These are phyloP conservation scores for Pestalotiopsis sp. DNA, from an alignment of 2,329 filamentous ascomycete species.

Conservation along the genomic window DNA sequence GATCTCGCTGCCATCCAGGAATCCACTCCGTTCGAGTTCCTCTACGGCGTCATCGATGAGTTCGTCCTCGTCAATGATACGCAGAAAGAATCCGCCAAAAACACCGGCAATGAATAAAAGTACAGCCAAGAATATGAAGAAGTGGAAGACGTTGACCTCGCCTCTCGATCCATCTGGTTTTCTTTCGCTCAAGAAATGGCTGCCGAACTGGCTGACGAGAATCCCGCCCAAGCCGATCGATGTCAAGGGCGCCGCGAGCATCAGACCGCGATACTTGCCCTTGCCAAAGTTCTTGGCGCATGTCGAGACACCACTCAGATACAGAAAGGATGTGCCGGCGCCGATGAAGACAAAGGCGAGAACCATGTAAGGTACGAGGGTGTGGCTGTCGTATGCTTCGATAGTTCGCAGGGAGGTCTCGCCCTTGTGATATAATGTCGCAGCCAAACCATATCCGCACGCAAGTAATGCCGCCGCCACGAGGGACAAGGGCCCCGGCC, in stretches of 20 bases:
- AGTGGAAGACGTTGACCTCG: conserved; percentile 76
- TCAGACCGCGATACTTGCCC: conserved; percentile 84
- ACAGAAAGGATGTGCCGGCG: conserved; percentile 84
- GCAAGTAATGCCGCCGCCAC: conserved; percentile 76
- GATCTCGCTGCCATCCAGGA: conserved; percentile 56
- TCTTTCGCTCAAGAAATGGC: conserved; percentile 73
- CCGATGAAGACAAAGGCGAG: conserved; percentile 83
- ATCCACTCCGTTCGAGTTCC: conserved; percentile 85
- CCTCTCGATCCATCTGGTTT: conserved; percentile 64
- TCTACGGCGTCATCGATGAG: conserved; percentile 90
- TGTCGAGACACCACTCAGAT: conserved; percentile 87
- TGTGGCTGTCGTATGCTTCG: conserved; percentile 50
- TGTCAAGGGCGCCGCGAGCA: conserved; percentile 87
- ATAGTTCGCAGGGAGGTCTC: conserved; percentile 35
- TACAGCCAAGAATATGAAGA: conserved; percentile 82
- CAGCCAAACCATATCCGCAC: conserved; percentile 80
- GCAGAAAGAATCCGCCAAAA: conserved; percentile 73
- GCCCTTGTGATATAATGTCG: conserved; percentile 67
- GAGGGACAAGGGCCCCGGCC: conserved; percentile 76
- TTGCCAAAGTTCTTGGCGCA: conserved; percentile 98
- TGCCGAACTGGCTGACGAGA: conserved; percentile 92
- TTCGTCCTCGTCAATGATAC: conserved; percentile 81
- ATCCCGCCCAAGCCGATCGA: conserved; percentile 92
- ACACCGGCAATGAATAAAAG: conserved; percentile 73
- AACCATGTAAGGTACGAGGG: conserved; percentile 83